Percentiles rank a stretch among this genome's conserved stretches.
Conservation (phyloP, 176 grass and related monocot genomes). For the Oryza australiensis region DNA sequence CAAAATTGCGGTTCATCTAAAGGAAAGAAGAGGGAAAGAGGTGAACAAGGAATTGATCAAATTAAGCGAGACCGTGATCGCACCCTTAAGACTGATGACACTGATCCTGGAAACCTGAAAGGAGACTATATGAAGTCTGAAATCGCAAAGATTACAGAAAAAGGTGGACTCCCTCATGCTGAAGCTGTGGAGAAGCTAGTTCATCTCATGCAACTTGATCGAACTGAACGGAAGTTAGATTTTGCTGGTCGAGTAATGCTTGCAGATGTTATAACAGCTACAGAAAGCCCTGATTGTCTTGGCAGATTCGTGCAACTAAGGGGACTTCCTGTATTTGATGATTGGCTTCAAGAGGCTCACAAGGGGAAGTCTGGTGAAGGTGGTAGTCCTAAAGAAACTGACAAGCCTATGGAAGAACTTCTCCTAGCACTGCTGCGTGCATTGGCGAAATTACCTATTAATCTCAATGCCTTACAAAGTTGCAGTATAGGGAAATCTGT, state of each 20-base stretch:
- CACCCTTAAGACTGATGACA: constrained; percentile 52
- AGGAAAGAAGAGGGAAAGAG: constrained; percentile 86
- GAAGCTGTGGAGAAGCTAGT: constrained; percentile 86
- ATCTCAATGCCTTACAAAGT: constrained; percentile 60
- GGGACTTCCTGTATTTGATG: constrained; percentile 77
- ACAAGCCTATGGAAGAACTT: constrained; percentile 64
- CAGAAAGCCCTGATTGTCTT: constrained; percentile 67
- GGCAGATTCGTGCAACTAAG: constrained; percentile 74
- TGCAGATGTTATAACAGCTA: constrained; percentile 76
- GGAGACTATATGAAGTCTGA: constrained; percentile 61
- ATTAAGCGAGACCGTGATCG: constrained; percentile 60
- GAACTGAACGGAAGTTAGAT: constrained; percentile 72
- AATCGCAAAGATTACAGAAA: constrained; percentile 66
- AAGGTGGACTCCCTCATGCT: constrained; percentile 60
- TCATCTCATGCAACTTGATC: constrained; percentile 72
- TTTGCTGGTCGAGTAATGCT: constrained; percentile 60
- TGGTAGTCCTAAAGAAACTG: constrained; percentile 75
- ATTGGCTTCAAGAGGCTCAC: constrained; percentile 93
- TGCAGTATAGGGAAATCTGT: constrained; percentile 75
- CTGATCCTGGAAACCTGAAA: constrained; percentile 53
- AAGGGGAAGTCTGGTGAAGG: constrained; percentile 75
- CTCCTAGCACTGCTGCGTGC: constrained; percentile 59
- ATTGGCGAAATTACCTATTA: constrained; percentile 64
- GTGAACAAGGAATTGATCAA: constrained; percentile 58
- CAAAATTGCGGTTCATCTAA: constrained; percentile 69